phyloP scores from a whole-genome alignment of 176 grass and related monocot species.

The Musa beccarii region DNA sequence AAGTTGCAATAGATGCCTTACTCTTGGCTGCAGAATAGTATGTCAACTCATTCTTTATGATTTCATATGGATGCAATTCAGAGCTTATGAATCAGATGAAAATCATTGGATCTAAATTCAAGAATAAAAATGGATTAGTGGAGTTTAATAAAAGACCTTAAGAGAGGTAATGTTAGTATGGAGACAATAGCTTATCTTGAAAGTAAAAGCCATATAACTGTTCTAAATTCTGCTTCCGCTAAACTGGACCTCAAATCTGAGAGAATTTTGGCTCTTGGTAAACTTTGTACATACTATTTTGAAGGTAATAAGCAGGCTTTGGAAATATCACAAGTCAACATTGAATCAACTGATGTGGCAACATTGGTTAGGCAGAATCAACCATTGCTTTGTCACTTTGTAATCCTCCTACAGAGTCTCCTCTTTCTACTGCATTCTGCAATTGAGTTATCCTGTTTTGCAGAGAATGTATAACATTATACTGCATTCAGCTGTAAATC shows the following conservation, averaged over 20 bases:
- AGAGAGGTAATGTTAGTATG: too few species aligned
- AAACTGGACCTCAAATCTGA: conserved; percentile 20
- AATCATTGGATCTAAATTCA: too few species aligned
- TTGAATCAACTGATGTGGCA: conserved; percentile 53
- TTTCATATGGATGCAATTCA: too few species aligned
- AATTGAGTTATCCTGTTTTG: conserved; percentile 63
- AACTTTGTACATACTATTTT: conserved; percentile 32
- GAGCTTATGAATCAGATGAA: too few species aligned
- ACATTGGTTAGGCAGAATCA: background rate
- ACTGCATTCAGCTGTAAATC: conserved; percentile 60
- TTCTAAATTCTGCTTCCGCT: too few species aligned
- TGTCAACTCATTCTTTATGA: too few species aligned
- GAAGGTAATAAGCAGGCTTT: conserved; percentile 41
- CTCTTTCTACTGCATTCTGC: conserved; percentile 61
- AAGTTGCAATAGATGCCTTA: conserved; percentile 31
- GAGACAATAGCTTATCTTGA: too few species aligned
- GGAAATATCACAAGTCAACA: conserved; percentile 51
- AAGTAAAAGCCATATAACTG: too few species aligned
- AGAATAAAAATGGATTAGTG: conserved; percentile 9
- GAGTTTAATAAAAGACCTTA: conserved; percentile 11
- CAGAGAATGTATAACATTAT: conserved; percentile 77
- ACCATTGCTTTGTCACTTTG: too few species aligned
- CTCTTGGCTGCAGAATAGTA: too few species aligned
- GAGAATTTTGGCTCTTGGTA: conserved; percentile 28
- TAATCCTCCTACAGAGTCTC: too few species aligned